These are phyloP conservation scores for Nepenthes alata DNA, from an alignment of 179 eudicot species.

Conservation along the genomic window DNA sequence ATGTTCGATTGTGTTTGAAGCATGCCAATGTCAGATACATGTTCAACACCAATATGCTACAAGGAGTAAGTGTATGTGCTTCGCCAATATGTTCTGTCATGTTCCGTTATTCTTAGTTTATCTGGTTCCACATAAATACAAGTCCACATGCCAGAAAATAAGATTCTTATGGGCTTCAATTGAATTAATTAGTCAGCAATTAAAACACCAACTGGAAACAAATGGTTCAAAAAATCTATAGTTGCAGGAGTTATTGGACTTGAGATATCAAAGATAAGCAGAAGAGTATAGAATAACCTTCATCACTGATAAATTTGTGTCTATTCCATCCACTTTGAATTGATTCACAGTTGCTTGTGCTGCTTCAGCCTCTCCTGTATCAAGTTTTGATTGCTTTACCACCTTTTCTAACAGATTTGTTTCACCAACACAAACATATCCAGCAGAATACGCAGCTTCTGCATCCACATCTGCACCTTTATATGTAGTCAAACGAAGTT, in stretches of 20 bases:
- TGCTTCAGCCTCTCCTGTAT: constrained; percentile 67
- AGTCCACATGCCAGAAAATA: neutral
- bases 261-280: neutral
- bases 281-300: constrained; percentile 28
- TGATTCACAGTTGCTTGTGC: constrained; percentile 78
- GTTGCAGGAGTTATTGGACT: neutral
- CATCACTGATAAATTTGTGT: constrained; percentile 75
- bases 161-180: neutral
- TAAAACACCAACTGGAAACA: too few species aligned
- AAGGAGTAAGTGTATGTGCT: too few species aligned
- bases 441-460: constrained; percentile 26
- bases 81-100: too few species aligned
- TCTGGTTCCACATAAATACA: too few species aligned
- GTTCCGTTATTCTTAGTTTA: too few species aligned
- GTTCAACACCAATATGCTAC: too few species aligned
- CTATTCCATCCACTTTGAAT: constrained; percentile 89
- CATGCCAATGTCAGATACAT: too few species aligned
- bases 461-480: constrained; percentile 20
- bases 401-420: constrained; percentile 51
- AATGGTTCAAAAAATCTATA: neutral
- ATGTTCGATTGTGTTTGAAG: too few species aligned
- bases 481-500: constrained; percentile 31
- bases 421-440: constrained; percentile 58
- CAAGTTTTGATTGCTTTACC: constrained; percentile 49
- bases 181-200: neutral